Evolutionary conservation across 441 rosid genomes (phyloP).

Genomic region (Daphne laureola): DNA sequence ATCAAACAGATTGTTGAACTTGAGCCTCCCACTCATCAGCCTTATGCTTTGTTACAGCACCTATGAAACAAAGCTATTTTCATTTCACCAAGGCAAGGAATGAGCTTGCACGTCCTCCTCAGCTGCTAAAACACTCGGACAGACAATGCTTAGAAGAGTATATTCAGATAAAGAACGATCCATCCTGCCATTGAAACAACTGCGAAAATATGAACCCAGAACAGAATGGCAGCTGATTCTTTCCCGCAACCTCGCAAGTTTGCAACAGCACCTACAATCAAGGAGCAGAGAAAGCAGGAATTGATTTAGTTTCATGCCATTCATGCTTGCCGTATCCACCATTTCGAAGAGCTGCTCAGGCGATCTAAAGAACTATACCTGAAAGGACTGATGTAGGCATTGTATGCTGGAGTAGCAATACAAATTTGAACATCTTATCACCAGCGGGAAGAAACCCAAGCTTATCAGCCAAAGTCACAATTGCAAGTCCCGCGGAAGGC

Average conservation of each 20-base stretch:
- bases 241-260: constrained; percentile 92
- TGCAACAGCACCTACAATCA: constrained; percentile 72
- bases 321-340: no score
- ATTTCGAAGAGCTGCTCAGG: no score
- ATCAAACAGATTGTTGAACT: no score
- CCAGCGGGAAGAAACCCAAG: constrained; percentile 86
- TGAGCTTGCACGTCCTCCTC: no score
- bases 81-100: no score
- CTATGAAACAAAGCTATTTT: no score
- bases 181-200: constrained; percentile 88
- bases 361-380: constrained; percentile 24
- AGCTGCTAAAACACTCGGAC: not conserved
- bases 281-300: not conserved
- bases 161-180: constrained; percentile 71
- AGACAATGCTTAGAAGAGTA: constrained; percentile 50
- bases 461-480: constrained; percentile 85
- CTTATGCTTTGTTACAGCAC: no score
- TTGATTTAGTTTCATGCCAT: not conserved
- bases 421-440: constrained; percentile 93
- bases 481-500: constrained; percentile 85
- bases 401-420: constrained; percentile 83
- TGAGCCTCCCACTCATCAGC: no score
- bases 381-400: constrained; percentile 98
- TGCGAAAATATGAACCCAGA: constrained; percentile 98
- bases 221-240: constrained; percentile 88